Conservation (phyloP, 2,329 filamentous ascomycete genomes). For the Colletotrichum costaricense region DNA sequence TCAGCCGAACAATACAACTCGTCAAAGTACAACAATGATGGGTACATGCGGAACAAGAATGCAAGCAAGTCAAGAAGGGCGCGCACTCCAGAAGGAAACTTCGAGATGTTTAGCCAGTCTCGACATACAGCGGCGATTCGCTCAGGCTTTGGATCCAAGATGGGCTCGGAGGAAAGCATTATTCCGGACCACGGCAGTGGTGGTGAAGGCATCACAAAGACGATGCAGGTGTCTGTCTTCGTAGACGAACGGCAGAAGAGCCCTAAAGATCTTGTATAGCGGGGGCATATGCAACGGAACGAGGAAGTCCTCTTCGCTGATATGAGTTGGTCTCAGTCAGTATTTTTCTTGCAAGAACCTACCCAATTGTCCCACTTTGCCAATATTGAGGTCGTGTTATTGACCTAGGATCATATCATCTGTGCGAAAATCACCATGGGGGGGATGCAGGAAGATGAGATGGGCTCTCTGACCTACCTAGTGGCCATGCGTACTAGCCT, state of each 20-base stretch:
- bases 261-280: conserved; percentile 15
- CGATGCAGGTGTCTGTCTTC: conserved; percentile 15
- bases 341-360: too few species aligned
- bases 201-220: conserved; percentile 20
- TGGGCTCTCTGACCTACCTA: too few species aligned
- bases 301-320: too few species aligned
- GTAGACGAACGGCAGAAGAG: conserved; percentile 12
- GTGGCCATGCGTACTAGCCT: too few species aligned
- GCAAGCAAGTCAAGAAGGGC: neutral
- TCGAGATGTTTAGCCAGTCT: conserved; percentile 17
- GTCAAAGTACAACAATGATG: conserved; percentile 5
- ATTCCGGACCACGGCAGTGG: neutral
- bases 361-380: too few species aligned
- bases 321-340: neutral
- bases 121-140: neutral
- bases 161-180: conserved; percentile 26
- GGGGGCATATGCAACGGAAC: neutral
- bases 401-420: too few species aligned
- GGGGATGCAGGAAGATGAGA: too few species aligned
- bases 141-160: conserved; percentile 5
- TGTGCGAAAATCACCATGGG: too few species aligned
- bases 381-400: too few species aligned
- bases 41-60: conserved; percentile 6
- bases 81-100: neutral
- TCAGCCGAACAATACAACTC: conserved; percentile 6